Base-by-base conservation (phyloP, 768 basidiomycete species). In the Serendipita sp. region DNA sequence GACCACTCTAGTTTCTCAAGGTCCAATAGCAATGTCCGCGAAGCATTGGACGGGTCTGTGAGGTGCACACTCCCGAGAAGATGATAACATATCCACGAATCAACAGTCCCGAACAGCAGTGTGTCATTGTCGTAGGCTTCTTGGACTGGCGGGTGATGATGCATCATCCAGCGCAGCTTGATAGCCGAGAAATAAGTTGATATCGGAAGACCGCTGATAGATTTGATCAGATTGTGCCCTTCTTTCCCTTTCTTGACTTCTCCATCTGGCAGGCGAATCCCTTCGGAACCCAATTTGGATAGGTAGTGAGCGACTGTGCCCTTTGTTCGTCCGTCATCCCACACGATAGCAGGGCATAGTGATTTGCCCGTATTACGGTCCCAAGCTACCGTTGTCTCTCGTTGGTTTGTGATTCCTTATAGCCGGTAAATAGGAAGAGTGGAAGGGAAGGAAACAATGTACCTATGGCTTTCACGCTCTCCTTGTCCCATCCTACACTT, bases 151-250 rank as follows among this genome's bases (percentile, higher is more conserved):
- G 80, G 78, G 70, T 86, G 75, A 71, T 97, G 84, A 72, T 95
- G 88, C 66, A 95, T 83, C 88, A 99, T 91, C 95, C 95, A 99
- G 50, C 88, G 83, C 67, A 96, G 79, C 75, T 97, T 98, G 73
- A 96, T 86, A 16, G 87, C 95, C 27, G 94, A 96, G 76, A 99
- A 99, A 76, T 99, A 99, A 0, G 95, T 98, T 15, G 94, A 96
- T 5, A 97, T 79, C n/a, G 88, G 89, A 44, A 96, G 81, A 37
- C 94, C 94, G 55, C 92, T 94, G 66, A 90, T 95, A 45, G 2
- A 2, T 18, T 31, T 46, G 18, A 64, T 46, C 1, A 3, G 37
- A 23, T 27, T 16, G 16, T 37, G 48, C 6, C n/a, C 43, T 29
- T 48, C 44, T n/a, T 23, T 23, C 10, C n/a, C 53, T 16, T 40